A percentile compares a stretch with the other conserved stretches of the same genome.
Conservation (phyloP, 2,329 filamentous ascomycete genomes). For the Alternaria longipes region DNA sequence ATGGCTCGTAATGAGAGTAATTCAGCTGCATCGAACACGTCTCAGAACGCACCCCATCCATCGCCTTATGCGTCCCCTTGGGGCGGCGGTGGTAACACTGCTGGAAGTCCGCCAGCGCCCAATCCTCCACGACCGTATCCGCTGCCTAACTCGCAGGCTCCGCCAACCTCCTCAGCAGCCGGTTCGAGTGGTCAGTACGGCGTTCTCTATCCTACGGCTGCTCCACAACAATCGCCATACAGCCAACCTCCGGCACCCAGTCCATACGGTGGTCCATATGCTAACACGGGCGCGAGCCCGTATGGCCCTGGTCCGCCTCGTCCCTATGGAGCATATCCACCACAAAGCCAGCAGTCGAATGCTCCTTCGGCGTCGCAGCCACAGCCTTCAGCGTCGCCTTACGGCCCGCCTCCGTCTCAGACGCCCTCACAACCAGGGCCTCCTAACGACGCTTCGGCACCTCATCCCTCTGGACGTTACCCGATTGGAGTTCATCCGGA, state of each 20-base stretch:
- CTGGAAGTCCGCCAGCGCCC: slow-evolving; percentile 36
- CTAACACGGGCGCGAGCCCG: slow-evolving; percentile 39
- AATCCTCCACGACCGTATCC: slow-evolving; percentile 45
- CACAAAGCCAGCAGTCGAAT: slow-evolving; percentile 31
- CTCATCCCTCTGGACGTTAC: slow-evolving; percentile 43
- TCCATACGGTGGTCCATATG: slow-evolving; percentile 43
- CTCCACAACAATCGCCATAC: slow-evolving; percentile 35
- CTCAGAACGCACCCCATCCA: slow-evolving; percentile 39
- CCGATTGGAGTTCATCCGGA: slow-evolving; percentile 39
- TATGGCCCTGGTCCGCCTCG: slow-evolving; percentile 37
- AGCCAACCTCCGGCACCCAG: slow-evolving; percentile 31
- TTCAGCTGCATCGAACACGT: slow-evolving; percentile 32
- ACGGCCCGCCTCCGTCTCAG: slow-evolving; percentile 22
- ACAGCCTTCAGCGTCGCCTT: slow-evolving; percentile 20
- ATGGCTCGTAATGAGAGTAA: slow-evolving; percentile 41
- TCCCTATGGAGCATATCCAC: slow-evolving; percentile 42
- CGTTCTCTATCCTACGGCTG: slow-evolving; percentile 44
- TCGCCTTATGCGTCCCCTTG: slow-evolving; percentile 51
- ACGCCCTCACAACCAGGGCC: slow-evolving; percentile 12
- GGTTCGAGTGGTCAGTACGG: slow-evolving; percentile 45
- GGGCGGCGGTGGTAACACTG: slow-evolving; percentile 43
- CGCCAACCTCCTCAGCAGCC: slow-evolving; percentile 33
- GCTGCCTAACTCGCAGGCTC: slow-evolving; percentile 35
- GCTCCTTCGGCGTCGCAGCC: slow-evolving; percentile 21
- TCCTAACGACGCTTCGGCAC: slow-evolving; percentile 15